Evolutionary conservation across 2,329 filamentous ascomycete genomes (phyloP), one percentile per base, ranked within the genome.

Genomic region (Fusarium foetens): DNA sequence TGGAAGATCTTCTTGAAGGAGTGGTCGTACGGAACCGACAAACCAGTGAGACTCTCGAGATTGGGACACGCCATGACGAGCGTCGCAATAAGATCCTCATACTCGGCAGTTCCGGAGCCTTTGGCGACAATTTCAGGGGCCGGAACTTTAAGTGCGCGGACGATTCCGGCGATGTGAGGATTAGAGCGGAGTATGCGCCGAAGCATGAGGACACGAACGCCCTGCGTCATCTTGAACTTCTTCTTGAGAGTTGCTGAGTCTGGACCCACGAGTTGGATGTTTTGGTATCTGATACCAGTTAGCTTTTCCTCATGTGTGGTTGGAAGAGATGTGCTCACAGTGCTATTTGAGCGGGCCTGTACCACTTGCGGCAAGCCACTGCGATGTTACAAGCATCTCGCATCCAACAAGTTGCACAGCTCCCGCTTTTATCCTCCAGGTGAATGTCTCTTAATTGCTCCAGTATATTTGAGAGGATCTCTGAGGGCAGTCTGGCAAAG

Each of bases 371-470:
- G 21, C 85, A 86, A 41, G 84, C 82, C 16, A 88, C 63, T 16
- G 85, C 83, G 43, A 90, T 77, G 45, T 84, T 85, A 71, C 85
- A 87, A 35, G 86, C 80, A 73, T 92, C 89, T 53, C 90, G 84
- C 87, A 90, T 90, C 87, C 88, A 90, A 78, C 90, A 91, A 23
- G 90, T 91, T 21, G 88, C 85, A 76, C 90, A 91, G 78, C 88
- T 90, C 38, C 80, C 79, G 70, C 84, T 87, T 6, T 80, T 80
- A 19, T 79, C 75, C 11, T 78, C 79, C 17, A 90, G 76, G 75
- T 92, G 90, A 19, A 84, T 77, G 41, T 82, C 80, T 75, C 84
- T 87, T 23, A 92, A 79, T 59, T 86, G 84, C 42, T 83, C 83
- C 38, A 91, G 75, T n/a, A 91, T 86, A 38, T 88, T 79, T 57